phyloP scores from a whole-genome alignment of 257 asterid genomes.

The Misopates orontium region DNA sequence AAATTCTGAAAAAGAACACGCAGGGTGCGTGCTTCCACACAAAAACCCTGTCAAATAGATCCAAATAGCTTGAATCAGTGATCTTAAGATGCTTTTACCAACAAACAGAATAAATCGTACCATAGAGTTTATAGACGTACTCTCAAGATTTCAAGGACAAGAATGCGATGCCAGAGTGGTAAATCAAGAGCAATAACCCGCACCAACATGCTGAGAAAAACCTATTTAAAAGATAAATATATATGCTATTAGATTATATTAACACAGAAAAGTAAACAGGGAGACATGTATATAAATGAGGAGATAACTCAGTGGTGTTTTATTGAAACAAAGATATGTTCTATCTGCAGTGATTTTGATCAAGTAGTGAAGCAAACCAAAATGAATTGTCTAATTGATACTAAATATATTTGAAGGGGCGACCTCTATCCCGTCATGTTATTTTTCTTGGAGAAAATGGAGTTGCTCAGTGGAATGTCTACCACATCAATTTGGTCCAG shows the following conservation, averaged over 20 bases:
- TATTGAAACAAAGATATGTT: constrained; percentile 6
- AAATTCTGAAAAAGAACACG: constrained; percentile 87
- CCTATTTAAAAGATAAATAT: constrained; percentile 49
- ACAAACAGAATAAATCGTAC: constrained; percentile 20
- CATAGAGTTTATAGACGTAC: constrained; percentile 39
- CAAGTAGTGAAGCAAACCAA: constrained; percentile 7
- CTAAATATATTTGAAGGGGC: not conserved
- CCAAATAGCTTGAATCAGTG: constrained; percentile 27
- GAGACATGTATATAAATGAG: constrained; percentile 4
- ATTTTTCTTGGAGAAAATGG: not conserved
- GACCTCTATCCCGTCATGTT: not conserved
- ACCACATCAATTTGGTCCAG: not conserved
- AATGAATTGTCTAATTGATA: not conserved
- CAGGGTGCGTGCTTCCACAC: constrained; percentile 97
- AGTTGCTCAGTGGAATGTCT: not conserved
- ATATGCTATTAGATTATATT: constrained; percentile 11
- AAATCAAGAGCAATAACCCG: constrained; percentile 84
- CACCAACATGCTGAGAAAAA: constrained; percentile 93
- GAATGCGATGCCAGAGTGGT: constrained; percentile 99
- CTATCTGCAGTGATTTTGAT: constrained; percentile 4
- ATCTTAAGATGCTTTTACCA: constrained; percentile 19
- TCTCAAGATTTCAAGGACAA: constrained; percentile 95
- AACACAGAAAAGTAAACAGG: constrained; percentile 25
- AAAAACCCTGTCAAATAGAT: constrained; percentile 72
- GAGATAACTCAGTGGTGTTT: constrained; percentile 4